Base-by-base conservation (phyloP, 1,284 basidiomycete species). In the Trichosporon coremiiforme region DNA sequence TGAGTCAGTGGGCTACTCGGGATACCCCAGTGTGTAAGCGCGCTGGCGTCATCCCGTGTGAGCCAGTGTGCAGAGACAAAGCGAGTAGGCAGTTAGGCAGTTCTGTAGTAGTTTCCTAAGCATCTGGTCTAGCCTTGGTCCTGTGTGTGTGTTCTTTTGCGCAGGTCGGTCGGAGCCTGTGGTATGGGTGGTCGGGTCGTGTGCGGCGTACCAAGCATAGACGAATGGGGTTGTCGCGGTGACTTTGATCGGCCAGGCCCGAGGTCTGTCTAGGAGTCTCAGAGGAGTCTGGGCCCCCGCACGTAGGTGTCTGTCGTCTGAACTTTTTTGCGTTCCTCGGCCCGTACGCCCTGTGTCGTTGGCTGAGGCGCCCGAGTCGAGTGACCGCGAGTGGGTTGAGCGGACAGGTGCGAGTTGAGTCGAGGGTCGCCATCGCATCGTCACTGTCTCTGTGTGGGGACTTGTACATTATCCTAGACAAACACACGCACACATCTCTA, bases 71-170 rank as follows among this genome's bases (percentile, higher is more conserved):
- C n/a, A 38, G 6, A 38, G 36, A 12, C 36, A 47, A 47, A 47
- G 17, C 7, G 45, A 47, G n/a, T 17, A 47, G 45, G 4, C 17
- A 17, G n/a, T 2, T 20, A 47, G 45, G 33, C 33, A 33, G 33
- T 33, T 47, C 45, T 53, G 47, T 53, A 53, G 47, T 22, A 53
- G 47, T 53, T 53, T 53, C 47, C 17, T 53, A 53, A 53, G 47
- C 47, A 53, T 53, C 47, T 53, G 47, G 47, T 53, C 47, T 22
- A 53, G 47, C 47, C 20, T 53, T 53, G 47, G 47, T 53, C 36
- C 36, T n/a, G 36, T 38, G 36, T 10, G 8, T 38, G 33, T 33
- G 33, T 33, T 33, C 33, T 33, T 33, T 8, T 33, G 33, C n/a
- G n/a, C n/a, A n/a, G n/a, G n/a, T n/a, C n/a, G n/a, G n/a, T n/a